Conservation (phyloP, 2,329 filamentous ascomycete species). For the Myriosclerotinia duriaeana region DNA sequence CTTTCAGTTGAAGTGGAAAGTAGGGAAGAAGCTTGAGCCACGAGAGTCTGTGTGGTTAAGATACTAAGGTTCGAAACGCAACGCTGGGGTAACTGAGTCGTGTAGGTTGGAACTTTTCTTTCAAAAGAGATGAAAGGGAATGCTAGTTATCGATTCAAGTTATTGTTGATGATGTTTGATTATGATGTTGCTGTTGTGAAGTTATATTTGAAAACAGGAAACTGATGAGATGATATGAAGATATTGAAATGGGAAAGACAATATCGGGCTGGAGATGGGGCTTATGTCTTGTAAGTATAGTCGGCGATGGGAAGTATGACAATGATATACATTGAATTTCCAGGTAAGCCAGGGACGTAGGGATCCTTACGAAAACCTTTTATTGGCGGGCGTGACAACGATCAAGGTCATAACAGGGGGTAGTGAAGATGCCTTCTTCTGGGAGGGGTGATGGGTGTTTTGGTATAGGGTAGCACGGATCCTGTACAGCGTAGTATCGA, state of each 20-base stretch:
- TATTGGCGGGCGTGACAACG: constrained; percentile 24
- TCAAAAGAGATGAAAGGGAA: constrained; percentile 8
- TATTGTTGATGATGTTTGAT: constrained; percentile 1
- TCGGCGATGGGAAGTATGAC: constrained; percentile 26
- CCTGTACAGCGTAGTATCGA: constrained; percentile 23
- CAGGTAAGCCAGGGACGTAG: constrained; percentile 17
- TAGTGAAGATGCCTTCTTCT: constrained; percentile 17
- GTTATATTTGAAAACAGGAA: constrained; percentile 17
- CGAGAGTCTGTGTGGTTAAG: constrained; percentile 5
- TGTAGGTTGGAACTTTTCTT: constrained; percentile 10
- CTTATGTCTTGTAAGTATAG: constrained; percentile 23
- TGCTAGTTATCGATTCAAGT: neutral
- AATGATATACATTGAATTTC: constrained; percentile 25
- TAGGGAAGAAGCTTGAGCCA: constrained; percentile 10
- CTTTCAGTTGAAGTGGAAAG: constrained; percentile 13
- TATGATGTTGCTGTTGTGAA: constrained; percentile 4
- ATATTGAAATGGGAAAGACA: constrained; percentile 19
- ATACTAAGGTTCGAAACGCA: constrained; percentile 10
- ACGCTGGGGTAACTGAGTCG: constrained; percentile 16
- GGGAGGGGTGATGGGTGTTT: constrained; percentile 22
- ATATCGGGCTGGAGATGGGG: constrained; percentile 21
- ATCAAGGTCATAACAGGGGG: constrained; percentile 24
- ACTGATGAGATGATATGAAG: constrained; percentile 17
- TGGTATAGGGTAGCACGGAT: constrained; percentile 23
- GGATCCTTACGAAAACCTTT: constrained; percentile 25